These are phyloP conservation scores for Leishmania braziliensis DNA, from an alignment of 208 protist species.

Conservation along the genomic window DNA sequence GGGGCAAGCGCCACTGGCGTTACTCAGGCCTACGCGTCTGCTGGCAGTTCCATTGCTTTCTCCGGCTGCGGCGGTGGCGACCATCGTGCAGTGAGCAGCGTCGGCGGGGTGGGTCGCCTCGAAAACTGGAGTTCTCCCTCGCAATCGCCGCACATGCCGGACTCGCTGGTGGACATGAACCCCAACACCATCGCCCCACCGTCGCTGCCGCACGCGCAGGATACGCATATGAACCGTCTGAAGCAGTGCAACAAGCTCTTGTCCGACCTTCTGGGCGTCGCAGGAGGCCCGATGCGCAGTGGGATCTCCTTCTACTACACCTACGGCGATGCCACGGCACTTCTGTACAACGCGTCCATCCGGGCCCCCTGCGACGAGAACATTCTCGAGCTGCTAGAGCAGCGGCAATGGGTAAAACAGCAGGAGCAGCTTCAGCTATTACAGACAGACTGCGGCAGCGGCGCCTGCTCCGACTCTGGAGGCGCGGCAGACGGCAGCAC, in stretches of 20 bases:
- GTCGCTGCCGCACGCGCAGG: constrained; percentile 3
- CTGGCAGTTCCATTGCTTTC: background rate
- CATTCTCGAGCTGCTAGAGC: constrained; percentile 35
- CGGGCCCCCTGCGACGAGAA: constrained; percentile 43
- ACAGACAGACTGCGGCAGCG: background rate
- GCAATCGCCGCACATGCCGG: constrained; percentile 8
- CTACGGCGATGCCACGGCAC: constrained; percentile 52
- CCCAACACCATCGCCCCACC: background rate
- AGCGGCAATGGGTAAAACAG: constrained; percentile 18
- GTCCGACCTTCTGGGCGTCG: constrained; percentile 39
- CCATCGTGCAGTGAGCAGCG: background rate
- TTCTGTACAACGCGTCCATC: constrained; percentile 63
- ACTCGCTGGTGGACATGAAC: constrained; percentile 17
- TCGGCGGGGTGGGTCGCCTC: background rate
- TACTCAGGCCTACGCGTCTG: background rate
- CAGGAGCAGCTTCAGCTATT: constrained; percentile 4
- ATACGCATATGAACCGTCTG: constrained; percentile 30
- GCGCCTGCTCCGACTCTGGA: background rate
- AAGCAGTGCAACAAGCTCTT: constrained; percentile 42
- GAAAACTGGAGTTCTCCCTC: background rate
- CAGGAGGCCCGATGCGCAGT: constrained; percentile 44
- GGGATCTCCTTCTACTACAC: constrained; percentile 62
- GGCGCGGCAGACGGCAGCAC: background rate
- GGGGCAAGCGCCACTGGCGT: background rate
- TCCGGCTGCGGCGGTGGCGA: background rate